phyloP scores from a whole-genome alignment of 208 protist genomes.

The Herpetomonas samuelpessoai region DNA sequence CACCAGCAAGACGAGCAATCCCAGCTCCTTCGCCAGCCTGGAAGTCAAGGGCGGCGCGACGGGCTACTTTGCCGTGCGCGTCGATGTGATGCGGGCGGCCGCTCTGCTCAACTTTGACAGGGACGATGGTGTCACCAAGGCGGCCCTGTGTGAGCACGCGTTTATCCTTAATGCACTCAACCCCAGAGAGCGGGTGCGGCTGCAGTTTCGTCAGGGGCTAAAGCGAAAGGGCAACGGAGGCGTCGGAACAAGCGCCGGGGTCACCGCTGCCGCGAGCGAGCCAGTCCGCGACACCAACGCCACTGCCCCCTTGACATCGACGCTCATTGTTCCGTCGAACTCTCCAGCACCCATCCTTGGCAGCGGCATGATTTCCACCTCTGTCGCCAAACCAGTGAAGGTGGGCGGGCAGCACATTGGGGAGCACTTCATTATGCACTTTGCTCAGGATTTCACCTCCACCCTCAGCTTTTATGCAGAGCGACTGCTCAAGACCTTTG shows the following conservation, averaged over 20 bases:
- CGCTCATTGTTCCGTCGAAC: not conserved
- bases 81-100: constrained; percentile 57
- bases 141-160: constrained; percentile 62
- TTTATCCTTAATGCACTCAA: constrained; percentile 68
- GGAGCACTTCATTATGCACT: constrained; percentile 64
- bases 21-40: constrained; percentile 11
- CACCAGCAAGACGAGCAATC: constrained; percentile 1
- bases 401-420: constrained; percentile 53
- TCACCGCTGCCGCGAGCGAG: not conserved
- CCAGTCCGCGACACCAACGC: not conserved
- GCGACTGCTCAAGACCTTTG: constrained; percentile 29
- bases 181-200: constrained; percentile 59
- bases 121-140: constrained; percentile 36
- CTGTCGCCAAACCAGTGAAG: constrained; percentile 41
- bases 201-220: constrained; percentile 47
- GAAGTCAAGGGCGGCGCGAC: constrained; percentile 28
- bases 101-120: constrained; percentile 61
- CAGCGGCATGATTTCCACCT: constrained; percentile 2
- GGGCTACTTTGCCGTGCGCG: constrained; percentile 58
- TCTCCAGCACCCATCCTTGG: not conserved
- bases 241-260: not conserved
- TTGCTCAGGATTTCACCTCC: constrained; percentile 58
- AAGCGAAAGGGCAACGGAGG: not conserved
- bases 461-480: constrained; percentile 50
- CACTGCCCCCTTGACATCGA: not conserved